Percentiles rank a stretch among this genome's conserved stretches.
These are phyloP conservation scores for Nyctanthes arbortristis DNA, from an alignment of 257 asterid species.

Conservation along the genomic window DNA sequence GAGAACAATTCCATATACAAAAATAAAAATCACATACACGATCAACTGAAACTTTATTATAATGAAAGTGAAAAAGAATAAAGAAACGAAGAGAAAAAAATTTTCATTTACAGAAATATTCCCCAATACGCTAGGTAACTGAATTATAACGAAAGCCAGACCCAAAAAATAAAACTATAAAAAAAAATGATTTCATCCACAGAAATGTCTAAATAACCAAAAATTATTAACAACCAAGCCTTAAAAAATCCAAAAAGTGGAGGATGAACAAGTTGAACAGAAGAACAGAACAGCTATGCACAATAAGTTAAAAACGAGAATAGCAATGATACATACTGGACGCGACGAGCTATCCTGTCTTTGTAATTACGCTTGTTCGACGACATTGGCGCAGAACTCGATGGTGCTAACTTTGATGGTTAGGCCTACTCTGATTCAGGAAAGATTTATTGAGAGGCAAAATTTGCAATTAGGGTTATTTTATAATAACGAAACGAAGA, in stretches of 20 bases:
- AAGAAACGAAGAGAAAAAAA: not conserved
- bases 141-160: slow-evolving; percentile 3
- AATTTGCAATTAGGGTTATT: not conserved
- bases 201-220: not conserved
- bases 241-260: slow-evolving; percentile 3
- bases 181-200: not conserved
- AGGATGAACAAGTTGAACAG: not conserved
- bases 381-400: slow-evolving; percentile 35
- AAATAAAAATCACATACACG: slow-evolving; percentile 11
- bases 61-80: not conserved
- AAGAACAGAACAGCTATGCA: not conserved
- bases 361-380: slow-evolving; percentile 45
- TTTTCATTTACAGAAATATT: not conserved
- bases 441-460: slow-evolving; percentile 10
- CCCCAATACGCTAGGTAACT: not conserved
- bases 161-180: not conserved
- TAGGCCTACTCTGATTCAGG: not conserved
- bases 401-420: not conserved
- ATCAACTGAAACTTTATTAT: too few relatives aligned
- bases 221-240: slow-evolving; percentile 14
- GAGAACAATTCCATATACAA: slow-evolving; percentile 6
- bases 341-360: slow-evolving; percentile 51
- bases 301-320: not conserved
- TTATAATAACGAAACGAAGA: too few relatives aligned
- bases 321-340: slow-evolving; percentile 29